Evolutionary conservation across 2,329 filamentous ascomycete species (phyloP).

Genomic region (Dactylellina drechsleri): DNA sequence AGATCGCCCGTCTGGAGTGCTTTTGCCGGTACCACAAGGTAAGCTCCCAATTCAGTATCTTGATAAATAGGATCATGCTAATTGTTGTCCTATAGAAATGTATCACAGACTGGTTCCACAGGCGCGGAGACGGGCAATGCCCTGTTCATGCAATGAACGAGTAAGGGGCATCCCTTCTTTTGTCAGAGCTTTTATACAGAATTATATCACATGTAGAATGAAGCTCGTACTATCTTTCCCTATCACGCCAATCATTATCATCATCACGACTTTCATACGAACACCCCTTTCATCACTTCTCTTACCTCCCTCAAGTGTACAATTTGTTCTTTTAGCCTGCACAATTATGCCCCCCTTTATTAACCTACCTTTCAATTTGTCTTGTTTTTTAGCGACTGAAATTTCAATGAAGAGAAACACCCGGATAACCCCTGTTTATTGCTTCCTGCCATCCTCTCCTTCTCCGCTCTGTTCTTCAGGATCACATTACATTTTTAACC

Average conservation of each 20-base stretch:
- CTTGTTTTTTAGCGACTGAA: slow-evolving; percentile 37
- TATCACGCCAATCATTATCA: neutral
- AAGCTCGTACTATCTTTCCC: neutral
- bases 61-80: neutral
- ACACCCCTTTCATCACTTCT: neutral
- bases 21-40: slow-evolving; percentile 68
- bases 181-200: neutral
- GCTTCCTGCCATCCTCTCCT: neutral
- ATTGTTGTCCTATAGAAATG: slow-evolving; percentile 26
- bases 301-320: neutral
- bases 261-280: neutral
- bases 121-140: slow-evolving; percentile 28
- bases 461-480: neutral
- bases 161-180: neutral
- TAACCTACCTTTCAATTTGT: slow-evolving; percentile 23
- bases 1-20: slow-evolving; percentile 67
- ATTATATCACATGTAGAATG: too few relatives aligned
- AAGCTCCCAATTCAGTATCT: slow-evolving; percentile 36
- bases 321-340: slow-evolving; percentile 2
- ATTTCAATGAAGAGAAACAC: neutral
- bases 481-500: neutral
- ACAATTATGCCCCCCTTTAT: slow-evolving; percentile 6
- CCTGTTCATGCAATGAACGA: slow-evolving; percentile 50
- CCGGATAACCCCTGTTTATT: neutral
- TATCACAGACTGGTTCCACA: slow-evolving; percentile 40